Conservation (phyloP, 1,284 basidiomycete genomes). For the Malassezia globosa region DNA sequence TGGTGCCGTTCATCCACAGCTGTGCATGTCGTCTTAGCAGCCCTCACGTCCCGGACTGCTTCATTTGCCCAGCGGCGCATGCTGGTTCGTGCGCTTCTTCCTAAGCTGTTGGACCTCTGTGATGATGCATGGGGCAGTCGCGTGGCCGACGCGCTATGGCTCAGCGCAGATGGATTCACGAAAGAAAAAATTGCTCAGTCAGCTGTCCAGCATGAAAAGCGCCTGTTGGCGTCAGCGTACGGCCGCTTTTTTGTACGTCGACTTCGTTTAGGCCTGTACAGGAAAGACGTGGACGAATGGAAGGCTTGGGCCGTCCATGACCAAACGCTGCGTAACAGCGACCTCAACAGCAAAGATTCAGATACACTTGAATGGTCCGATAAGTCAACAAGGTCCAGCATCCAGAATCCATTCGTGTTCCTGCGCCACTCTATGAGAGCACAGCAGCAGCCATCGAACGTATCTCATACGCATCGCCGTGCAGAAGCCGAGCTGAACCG, state of each 20-base stretch:
- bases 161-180: constrained; percentile 28
- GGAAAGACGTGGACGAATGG: constrained; percentile 33
- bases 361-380: no score
- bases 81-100: constrained; percentile 17
- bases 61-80: constrained; percentile 25
- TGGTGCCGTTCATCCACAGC: constrained; percentile 24
- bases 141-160: constrained; percentile 36
- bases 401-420: constrained; percentile 5
- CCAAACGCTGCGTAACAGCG: no score
- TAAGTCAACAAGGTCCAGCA: not conserved
- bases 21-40: constrained; percentile 20
- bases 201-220: constrained; percentile 19
- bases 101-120: constrained; percentile 18
- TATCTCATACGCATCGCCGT: no score
- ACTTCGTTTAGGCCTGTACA: constrained; percentile 31
- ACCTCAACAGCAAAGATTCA: no score
- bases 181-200: constrained; percentile 27
- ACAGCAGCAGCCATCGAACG: not conserved
- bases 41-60: constrained; percentile 19
- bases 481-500: no score
- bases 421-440: not conserved
- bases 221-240: constrained; percentile 24
- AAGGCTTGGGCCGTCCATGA: constrained; percentile 17
- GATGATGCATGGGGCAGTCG: constrained; percentile 41
- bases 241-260: constrained; percentile 37